These are phyloP conservation scores for Westerdykella aurantiaca DNA, from an alignment of 2,329 filamentous ascomycete genomes.

Conservation along the genomic window DNA sequence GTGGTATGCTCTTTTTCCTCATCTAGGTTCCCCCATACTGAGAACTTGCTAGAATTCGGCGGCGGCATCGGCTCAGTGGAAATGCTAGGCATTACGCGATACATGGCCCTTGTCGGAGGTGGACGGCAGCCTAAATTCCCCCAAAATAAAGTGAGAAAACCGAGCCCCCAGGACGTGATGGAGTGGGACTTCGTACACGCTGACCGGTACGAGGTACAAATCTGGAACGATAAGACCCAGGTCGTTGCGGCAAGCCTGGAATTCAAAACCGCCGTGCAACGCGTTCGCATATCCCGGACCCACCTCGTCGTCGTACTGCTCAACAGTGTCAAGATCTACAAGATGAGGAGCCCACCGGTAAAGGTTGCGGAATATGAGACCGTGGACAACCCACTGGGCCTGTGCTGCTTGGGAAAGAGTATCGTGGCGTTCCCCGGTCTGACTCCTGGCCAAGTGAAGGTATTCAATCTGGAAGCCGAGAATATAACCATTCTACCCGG, in stretches of 20 bases:
- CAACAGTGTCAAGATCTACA: constrained; percentile 76
- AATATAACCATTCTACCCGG: constrained; percentile 93
- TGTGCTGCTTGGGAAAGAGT: constrained; percentile 70
- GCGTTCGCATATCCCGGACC: constrained; percentile 68
- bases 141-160: constrained; percentile 64
- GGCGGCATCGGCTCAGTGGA: constrained; percentile 75
- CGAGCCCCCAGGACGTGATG: constrained; percentile 14
- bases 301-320: constrained; percentile 76
- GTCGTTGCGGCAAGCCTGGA: constrained; percentile 71
- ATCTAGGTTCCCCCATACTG: constrained; percentile 5
- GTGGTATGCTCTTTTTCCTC: constrained; percentile 16
- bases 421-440: constrained; percentile 81
- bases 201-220: constrained; percentile 56
- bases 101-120: constrained; percentile 82
- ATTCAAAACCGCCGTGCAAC: constrained; percentile 72
- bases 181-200: constrained; percentile 23
- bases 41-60: constrained; percentile 28
- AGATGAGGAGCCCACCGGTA: constrained; percentile 65
- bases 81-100: constrained; percentile 83
- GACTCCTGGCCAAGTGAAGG: constrained; percentile 78
- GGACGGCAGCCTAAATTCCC: constrained; percentile 80
- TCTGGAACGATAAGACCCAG: constrained; percentile 84
- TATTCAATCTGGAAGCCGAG: constrained; percentile 70
- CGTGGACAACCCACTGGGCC: constrained; percentile 71
- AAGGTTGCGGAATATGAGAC: constrained; percentile 76